Evolutionary conservation across 371 early-diverging fungal species (phyloP), one percentile per base, ranked within the genome.

Genomic region (Apophysomyces ossiformis): DNA sequence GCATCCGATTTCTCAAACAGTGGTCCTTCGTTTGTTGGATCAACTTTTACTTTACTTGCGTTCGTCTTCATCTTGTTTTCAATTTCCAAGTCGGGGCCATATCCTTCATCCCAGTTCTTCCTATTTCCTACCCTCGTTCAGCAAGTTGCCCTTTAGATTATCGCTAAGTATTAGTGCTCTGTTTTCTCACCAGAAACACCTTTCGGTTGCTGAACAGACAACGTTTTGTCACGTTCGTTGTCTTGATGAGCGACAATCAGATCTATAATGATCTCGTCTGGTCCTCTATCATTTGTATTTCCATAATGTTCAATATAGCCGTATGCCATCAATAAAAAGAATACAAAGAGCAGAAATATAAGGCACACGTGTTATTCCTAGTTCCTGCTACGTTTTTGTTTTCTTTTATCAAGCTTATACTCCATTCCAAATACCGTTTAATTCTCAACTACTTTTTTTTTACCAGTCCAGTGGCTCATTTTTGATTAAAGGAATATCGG

Each of bases 401-500:
- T 26, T 35, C 36, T 35, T 46, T 62, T 26, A 45, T 45, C 12
- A 43, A 12, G 43, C 43, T 47, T 47, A 15, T 50, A 4, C 4
- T 50, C 21, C 54, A 50, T 50, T 50, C 54, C 54, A 50, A 21
- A 50, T 50, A 21, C 54, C 54, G 54, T 50, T 26, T 50, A 50
- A 50, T 50, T 50, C 21, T 26, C 61, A 61, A 44, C 43, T 9
- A 61, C 32, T 26, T 26, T 39, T 26, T 61, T 26, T 60, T 26
- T 54, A 65, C 66, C 66, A 65, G 41, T 65, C 66, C 37, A 65
- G 18, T 60, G 66, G 60, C 15, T 41, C 37, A 18, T 57, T 35
- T 58, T 64, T 38, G n/a, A 56, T 50, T 1, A 45, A 15, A 43
- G 41, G 60, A 43, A 21, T 7, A 60, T 39, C 26, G 21, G 13